Base-by-base conservation (phyloP, 1,284 basidiomycete species). In the Malassezia caprae region DNA sequence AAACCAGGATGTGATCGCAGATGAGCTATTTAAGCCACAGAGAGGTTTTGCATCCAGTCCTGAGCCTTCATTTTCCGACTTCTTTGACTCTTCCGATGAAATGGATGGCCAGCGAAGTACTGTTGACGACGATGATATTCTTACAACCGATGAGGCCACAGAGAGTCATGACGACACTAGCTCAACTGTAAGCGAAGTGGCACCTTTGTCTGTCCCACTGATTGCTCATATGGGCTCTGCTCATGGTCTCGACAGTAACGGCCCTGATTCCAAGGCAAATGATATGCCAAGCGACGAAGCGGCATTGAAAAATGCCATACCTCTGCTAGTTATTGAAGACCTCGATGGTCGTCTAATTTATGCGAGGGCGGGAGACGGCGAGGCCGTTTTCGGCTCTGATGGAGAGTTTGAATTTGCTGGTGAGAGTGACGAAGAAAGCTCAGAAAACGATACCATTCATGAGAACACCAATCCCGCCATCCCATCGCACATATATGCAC, bases 331-430 rank as follows among this genome's bases (percentile, higher is more conserved):
- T 37, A 73, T 74, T 46, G 72, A 74, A 45, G 72, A 74, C 37
- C 64, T 73, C 19, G 72, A 74, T 48, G 72, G 72, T 5, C 64
- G 72, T 8, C 63, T 74, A 30, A 72, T 74, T 46, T 73, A 73
- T 35, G 72, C 72, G 4, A 60, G 72, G 26, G 72, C 72, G 10
- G 67, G 69, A 19, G 70, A 72, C 30, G 72, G 72, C 12, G 72
- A 74, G 57, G 72, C 72, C 5, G 72, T 74, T 11, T 74, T 74
- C 43, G 72, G 72, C 37, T 74, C 72, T 1, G 72, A 74, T 41
- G 72, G 72, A 24, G 72, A 74, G 41, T 74, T 74, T 39, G 72
- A 74, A 28, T 73, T 72, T 34, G 67, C 65, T 26, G 68, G 68
- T 39, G 70, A 72, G 39, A 67, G 65, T 32, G 69, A 73, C 12